A percentile compares a stretch with the other conserved stretches of the same genome.
Conservation (phyloP, 352 stramenopile species). For the Phytophthora kernoviae region DNA sequence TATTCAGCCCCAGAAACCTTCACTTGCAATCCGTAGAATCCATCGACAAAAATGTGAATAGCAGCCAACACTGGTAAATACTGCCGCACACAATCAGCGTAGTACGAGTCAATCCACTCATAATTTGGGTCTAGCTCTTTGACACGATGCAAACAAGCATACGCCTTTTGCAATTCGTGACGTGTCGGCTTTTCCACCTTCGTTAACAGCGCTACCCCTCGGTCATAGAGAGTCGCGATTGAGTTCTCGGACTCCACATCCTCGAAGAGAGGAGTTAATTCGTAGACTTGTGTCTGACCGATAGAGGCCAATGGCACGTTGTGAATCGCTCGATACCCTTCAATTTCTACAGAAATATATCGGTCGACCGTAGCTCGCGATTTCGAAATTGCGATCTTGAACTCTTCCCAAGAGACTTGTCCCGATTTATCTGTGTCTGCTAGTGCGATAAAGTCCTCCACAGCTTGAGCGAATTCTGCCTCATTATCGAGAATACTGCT, state of each 20-base stretch:
- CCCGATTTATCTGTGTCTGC: slow-evolving; percentile 82
- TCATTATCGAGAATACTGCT: slow-evolving; percentile 64
- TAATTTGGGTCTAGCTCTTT: slow-evolving; percentile 73
- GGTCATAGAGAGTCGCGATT: slow-evolving; percentile 71
- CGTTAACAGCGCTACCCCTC: slow-evolving; percentile 68
- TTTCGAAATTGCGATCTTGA: slow-evolving; percentile 84
- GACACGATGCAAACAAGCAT: slow-evolving; percentile 73
- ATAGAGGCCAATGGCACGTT: slow-evolving; percentile 70
- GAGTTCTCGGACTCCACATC: slow-evolving; percentile 74
- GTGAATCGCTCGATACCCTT: slow-evolving; percentile 71
- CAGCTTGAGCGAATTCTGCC: slow-evolving; percentile 53
- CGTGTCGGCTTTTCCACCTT: slow-evolving; percentile 60
- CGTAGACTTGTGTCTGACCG: slow-evolving; percentile 78
- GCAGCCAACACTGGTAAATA: slow-evolving; percentile 78
- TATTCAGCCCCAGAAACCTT: slow-evolving; percentile 70
- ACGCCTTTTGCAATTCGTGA: slow-evolving; percentile 73
- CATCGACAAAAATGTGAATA: slow-evolving; percentile 73
- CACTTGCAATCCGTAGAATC: slow-evolving; percentile 78
- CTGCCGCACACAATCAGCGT: slow-evolving; percentile 61
- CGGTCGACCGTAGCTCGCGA: slow-evolving; percentile 69
- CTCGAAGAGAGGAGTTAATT: slow-evolving; percentile 74
- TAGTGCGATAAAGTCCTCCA: slow-evolving; percentile 81
- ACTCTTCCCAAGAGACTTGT: slow-evolving; percentile 87
- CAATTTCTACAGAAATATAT: slow-evolving; percentile 79
- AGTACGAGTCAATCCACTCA: slow-evolving; percentile 89